Conservation (phyloP, 2,329 filamentous ascomycete species). For the Aspergillus viridinutans region DNA sequence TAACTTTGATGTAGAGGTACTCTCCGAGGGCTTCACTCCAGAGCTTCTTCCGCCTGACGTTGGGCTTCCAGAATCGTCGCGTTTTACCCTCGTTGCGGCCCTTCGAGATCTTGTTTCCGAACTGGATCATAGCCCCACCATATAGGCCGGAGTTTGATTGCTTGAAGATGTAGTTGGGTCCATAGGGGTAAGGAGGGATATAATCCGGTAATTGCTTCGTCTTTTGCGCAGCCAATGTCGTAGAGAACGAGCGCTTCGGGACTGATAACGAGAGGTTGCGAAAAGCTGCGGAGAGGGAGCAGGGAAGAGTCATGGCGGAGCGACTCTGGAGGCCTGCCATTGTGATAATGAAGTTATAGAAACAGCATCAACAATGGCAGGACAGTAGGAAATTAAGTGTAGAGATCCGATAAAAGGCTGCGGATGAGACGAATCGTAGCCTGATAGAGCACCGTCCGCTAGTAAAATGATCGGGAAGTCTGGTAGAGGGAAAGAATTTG, state of each 20-base stretch:
- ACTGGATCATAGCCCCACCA: constrained; percentile 43
- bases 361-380: constrained; percentile 13
- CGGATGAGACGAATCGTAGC: not conserved
- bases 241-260: constrained; percentile 37
- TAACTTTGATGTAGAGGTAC: constrained; percentile 44
- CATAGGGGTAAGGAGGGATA: constrained; percentile 47
- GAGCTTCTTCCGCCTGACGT: constrained; percentile 46
- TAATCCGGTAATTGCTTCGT: constrained; percentile 31
- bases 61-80: constrained; percentile 47
- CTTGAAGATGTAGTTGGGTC: constrained; percentile 40
- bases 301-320: constrained; percentile 28
- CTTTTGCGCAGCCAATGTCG: constrained; percentile 30
- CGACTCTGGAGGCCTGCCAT: constrained; percentile 31
- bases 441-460: not conserved
- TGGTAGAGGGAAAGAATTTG: constrained; percentile 15
- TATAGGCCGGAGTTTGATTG: constrained; percentile 48
- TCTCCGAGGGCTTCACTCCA: constrained; percentile 42
- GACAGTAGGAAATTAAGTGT: not conserved
- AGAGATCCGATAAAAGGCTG: not conserved
- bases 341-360: constrained; percentile 12
- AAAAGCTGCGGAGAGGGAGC: constrained; percentile 36
- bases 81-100: constrained; percentile 48
- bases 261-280: constrained; percentile 35
- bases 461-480: not conserved
- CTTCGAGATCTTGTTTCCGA: constrained; percentile 49